These are phyloP conservation scores for Geum urbanum DNA, from an alignment of 306 rosid species.

Conservation along the genomic window DNA sequence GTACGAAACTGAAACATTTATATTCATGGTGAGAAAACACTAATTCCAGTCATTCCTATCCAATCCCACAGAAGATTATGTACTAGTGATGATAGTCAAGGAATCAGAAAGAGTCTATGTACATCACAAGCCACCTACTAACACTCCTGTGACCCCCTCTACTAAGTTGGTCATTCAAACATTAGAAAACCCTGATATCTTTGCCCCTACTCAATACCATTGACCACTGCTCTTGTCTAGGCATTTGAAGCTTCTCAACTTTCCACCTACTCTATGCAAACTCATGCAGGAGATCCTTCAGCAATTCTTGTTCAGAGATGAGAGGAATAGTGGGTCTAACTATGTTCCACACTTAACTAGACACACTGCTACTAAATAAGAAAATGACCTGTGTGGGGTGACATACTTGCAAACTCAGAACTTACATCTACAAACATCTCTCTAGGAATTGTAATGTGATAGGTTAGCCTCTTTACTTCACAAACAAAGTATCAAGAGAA, in stretches of 20 bases:
- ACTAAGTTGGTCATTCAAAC: background rate
- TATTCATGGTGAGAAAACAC: too few relatives aligned
- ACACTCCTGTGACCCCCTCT: conserved; percentile 1
- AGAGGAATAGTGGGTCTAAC: background rate
- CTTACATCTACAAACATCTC: background rate
- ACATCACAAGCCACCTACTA: background rate
- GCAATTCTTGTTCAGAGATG: background rate
- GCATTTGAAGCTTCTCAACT: background rate
- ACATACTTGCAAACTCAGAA: background rate
- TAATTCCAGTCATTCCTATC: too few relatives aligned
- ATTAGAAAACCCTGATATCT: background rate
- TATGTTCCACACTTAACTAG: background rate
- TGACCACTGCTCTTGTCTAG: background rate
- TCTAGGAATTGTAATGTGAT: background rate
- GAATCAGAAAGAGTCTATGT: too few relatives aligned
- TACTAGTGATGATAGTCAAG: too few relatives aligned
- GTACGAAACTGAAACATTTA: background rate
- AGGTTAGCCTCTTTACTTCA: background rate
- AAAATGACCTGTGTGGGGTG: background rate
- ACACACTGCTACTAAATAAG: background rate
- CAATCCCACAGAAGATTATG: too few relatives aligned
- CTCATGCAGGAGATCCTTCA: background rate
- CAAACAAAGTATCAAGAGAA: background rate
- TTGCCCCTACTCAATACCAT: background rate
- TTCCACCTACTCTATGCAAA: background rate